A percentile compares a stretch with the other conserved stretches of the same genome.
Evolutionary conservation across 495 filamentous ascomycete genomes (phyloP).

Genomic region (Neurospora sp.): DNA sequence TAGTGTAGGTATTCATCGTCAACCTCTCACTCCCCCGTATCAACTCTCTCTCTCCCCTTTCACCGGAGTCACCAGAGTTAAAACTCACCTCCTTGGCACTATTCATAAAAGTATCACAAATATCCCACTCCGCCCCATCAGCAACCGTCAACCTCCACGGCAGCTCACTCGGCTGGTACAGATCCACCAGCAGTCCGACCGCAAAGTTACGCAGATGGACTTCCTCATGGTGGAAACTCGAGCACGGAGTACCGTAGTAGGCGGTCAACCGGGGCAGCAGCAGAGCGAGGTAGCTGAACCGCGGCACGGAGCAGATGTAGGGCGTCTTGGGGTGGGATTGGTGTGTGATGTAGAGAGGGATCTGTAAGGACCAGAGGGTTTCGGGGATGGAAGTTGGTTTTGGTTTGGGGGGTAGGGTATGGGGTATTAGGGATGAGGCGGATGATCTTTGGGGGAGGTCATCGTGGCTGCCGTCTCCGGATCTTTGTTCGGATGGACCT

Average conservation of each 20-base stretch:
- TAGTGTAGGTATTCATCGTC: no score
- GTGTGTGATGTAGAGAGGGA: slow-evolving; percentile 45
- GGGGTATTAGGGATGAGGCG: neutral
- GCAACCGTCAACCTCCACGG: slow-evolving; percentile 69
- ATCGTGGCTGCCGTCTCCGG: neutral
- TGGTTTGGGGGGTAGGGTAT: slow-evolving; percentile 3
- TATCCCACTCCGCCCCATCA: slow-evolving; percentile 56
- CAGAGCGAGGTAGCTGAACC: slow-evolving; percentile 63
- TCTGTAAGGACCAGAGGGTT: slow-evolving; percentile 38
- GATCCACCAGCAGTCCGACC: slow-evolving; percentile 77
- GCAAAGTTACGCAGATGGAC: slow-evolving; percentile 60
- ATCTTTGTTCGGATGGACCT: neutral
- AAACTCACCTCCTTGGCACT: slow-evolving; percentile 71
- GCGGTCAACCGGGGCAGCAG: slow-evolving; percentile 66
- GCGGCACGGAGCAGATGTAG: slow-evolving; percentile 48
- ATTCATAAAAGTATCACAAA: slow-evolving; percentile 84
- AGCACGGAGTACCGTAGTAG: slow-evolving; percentile 60
- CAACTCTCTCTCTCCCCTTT: no score
- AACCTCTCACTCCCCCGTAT: no score
- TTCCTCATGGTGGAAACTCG: slow-evolving; percentile 84
- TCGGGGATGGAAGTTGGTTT: slow-evolving; percentile 21
- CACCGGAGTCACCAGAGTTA: neutral
- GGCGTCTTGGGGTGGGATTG: slow-evolving; percentile 26
- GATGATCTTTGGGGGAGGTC: neutral
- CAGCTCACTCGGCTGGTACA: slow-evolving; percentile 48